Percentiles rank a stretch among this genome's conserved stretches.
Conservation (phyloP, 23 red algal species). For the Cyanidiococcus yangmingshanensis region DNA sequence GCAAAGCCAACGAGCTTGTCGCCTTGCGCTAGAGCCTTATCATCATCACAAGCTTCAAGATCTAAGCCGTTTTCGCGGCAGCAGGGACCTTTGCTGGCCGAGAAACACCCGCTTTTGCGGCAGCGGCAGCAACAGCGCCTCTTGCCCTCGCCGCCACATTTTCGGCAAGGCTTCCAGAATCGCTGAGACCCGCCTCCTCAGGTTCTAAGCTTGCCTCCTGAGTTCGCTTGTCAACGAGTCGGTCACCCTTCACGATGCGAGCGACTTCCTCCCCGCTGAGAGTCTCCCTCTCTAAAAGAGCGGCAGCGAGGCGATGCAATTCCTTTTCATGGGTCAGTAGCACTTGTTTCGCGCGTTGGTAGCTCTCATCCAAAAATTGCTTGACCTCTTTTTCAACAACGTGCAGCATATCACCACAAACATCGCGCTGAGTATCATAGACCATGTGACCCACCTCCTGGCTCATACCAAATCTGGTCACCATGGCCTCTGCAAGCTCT, state of each 20-base stretch:
- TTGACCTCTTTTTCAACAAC: constrained; percentile 72
- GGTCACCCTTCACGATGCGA: constrained; percentile 40
- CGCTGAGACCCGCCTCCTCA: neutral
- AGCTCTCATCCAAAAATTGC: constrained; percentile 59
- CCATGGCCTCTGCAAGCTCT: constrained; percentile 93
- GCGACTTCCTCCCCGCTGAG: constrained; percentile 74
- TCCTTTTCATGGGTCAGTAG: constrained; percentile 61
- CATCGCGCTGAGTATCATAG: constrained; percentile 50
- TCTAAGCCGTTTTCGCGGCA: neutral
- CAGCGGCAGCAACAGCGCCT: constrained; percentile 6
- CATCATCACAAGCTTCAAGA: too few species aligned
- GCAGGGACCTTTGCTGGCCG: constrained; percentile 3
- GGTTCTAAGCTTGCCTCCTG: neutral
- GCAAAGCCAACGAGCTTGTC: too few species aligned
- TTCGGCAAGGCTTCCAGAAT: neutral
- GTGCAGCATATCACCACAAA: constrained; percentile 52
- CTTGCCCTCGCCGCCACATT: neutral
- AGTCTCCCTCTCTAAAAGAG: constrained; percentile 69
- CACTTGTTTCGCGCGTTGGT: constrained; percentile 45
- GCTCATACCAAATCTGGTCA: constrained; percentile 93
- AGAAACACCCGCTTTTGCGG: neutral
- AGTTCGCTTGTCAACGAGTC: neutral
- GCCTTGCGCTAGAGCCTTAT: too few species aligned
- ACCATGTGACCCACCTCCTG: constrained; percentile 58
- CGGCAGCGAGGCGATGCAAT: constrained; percentile 62